Conservation (phyloP, 306 rosid species). For the Amphicarpaea edgeworthii region DNA sequence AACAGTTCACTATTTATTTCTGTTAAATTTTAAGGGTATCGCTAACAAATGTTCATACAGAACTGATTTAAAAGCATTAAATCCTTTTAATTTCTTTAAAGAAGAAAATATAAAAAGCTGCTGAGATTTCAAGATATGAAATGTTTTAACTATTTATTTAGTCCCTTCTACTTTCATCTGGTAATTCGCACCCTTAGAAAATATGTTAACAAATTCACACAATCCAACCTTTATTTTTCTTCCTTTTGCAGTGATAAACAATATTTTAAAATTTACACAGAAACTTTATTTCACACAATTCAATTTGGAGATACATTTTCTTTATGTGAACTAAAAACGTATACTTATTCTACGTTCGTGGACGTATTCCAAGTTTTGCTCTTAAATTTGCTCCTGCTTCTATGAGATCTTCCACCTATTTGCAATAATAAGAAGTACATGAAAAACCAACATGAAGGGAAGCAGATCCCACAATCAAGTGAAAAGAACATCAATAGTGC, state of each 20-base stretch:
- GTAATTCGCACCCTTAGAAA: neutral
- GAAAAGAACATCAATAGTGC: neutral
- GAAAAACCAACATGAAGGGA: conserved; percentile 27
- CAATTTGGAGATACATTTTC: conserved; percentile 27
- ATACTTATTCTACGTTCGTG: conserved; percentile 60
- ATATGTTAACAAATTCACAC: conserved; percentile 16
- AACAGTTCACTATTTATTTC: neutral
- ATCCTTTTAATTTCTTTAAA: neutral
- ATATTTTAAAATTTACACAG: conserved; percentile 14
- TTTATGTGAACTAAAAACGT: neutral
- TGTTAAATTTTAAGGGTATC: neutral
- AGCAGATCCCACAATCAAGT: conserved; percentile 8
- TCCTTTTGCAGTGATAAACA: conserved; percentile 13
- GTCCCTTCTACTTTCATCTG: neutral
- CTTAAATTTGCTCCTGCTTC: conserved; percentile 78
- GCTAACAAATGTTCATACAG: neutral
- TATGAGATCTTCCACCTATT: conserved; percentile 75
- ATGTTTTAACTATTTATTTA: neutral
- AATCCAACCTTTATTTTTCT: neutral
- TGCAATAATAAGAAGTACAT: conserved; percentile 21
- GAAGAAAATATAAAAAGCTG: neutral
- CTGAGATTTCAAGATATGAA: neutral
- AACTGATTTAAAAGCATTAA: neutral
- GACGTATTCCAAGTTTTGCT: conserved; percentile 64
- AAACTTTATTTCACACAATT: conserved; percentile 6